Evolutionary conservation across 2,329 filamentous ascomycete genomes (phyloP).

Genomic region (Elsinoe arachidis): DNA sequence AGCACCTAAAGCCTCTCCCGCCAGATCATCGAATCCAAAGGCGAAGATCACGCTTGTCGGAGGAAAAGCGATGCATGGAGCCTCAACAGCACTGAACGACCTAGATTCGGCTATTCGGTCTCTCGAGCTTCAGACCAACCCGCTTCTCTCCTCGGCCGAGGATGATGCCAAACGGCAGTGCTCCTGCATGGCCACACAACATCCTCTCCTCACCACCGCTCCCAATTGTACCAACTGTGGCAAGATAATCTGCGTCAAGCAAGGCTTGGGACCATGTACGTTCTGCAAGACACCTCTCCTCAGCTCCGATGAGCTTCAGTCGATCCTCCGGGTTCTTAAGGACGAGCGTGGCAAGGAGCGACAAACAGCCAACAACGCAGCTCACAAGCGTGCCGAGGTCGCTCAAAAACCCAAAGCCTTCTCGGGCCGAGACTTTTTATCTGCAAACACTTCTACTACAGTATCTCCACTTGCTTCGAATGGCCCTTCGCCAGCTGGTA

Average conservation of each 20-base stretch:
- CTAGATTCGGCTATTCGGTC: slow-evolving; percentile 72
- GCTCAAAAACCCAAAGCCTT: slow-evolving; percentile 33
- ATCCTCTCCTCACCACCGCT: slow-evolving; percentile 80
- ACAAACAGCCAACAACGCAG: slow-evolving; percentile 69
- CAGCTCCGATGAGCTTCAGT: slow-evolving; percentile 63
- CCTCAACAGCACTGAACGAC: slow-evolving; percentile 62
- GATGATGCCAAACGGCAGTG: slow-evolving; percentile 58
- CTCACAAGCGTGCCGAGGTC: slow-evolving; percentile 58
- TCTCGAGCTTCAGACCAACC: slow-evolving; percentile 88
- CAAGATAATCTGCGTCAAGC: slow-evolving; percentile 90
- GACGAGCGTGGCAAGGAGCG: slow-evolving; percentile 81
- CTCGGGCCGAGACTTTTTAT: slow-evolving; percentile 30
- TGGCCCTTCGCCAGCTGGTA: slow-evolving; percentile 15
- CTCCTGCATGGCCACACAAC: slow-evolving; percentile 78
- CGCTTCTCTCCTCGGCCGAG: slow-evolving; percentile 48
- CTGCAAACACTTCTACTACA: slow-evolving; percentile 28
- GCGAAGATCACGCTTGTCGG: slow-evolving; percentile 67
- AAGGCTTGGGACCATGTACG: slow-evolving; percentile 88
- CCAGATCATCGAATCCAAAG: slow-evolving; percentile 29
- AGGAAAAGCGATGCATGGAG: slow-evolving; percentile 72
- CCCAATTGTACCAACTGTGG: slow-evolving; percentile 90
- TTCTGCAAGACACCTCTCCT: slow-evolving; percentile 74
- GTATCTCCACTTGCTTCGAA: slow-evolving; percentile 29
- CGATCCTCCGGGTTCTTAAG: slow-evolving; percentile 74
- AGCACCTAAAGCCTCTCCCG: slow-evolving; percentile 19